These are phyloP conservation scores for Geum urbanum DNA, from an alignment of 306 rosid species.

Conservation along the genomic window DNA sequence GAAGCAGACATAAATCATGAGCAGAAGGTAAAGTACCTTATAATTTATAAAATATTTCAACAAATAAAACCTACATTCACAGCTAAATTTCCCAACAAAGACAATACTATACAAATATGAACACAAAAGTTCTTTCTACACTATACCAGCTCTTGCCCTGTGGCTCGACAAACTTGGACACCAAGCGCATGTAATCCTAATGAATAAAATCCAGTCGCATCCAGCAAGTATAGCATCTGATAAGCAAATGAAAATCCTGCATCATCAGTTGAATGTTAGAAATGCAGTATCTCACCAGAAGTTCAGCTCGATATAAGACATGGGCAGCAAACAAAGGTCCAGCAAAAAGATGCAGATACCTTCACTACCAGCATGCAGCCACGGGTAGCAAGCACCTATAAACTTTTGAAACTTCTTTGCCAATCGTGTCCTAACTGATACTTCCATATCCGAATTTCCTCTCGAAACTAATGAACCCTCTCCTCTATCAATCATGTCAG, in stretches of 20 bases:
- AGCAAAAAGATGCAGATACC: conserved; percentile 40
- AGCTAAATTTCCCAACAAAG: not conserved
- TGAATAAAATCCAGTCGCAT: conserved; percentile 94
- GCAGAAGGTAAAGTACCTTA: not conserved
- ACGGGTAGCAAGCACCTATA: conserved; percentile 78
- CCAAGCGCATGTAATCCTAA: conserved; percentile 77
- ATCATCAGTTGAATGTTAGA: conserved; percentile 8
- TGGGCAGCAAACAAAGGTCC: not conserved
- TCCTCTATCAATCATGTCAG: conserved; percentile 29
- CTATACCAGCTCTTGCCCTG: conserved; percentile 95
- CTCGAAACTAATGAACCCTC: conserved; percentile 38
- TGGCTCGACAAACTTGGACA: conserved; percentile 91
- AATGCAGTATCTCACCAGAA: conserved; percentile 5
- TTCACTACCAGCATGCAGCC: conserved; percentile 81
- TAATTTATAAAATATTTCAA: not conserved
- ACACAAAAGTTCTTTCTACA: conserved; percentile 18
- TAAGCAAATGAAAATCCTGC: conserved; percentile 86
- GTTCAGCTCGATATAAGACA: too few relatives aligned
- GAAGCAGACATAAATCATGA: not conserved
- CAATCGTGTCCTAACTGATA: conserved; percentile 39
- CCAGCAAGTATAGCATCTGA: conserved; percentile 88
- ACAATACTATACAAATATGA: not conserved
- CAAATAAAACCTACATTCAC: not conserved
- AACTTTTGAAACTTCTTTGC: conserved; percentile 49
- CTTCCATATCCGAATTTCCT: conserved; percentile 34